Percentiles rank a stretch among this genome's conserved stretches.
Evolutionary conservation across 345 rosid species (phyloP).

Genomic region (Sisymbrium altissimum): DNA sequence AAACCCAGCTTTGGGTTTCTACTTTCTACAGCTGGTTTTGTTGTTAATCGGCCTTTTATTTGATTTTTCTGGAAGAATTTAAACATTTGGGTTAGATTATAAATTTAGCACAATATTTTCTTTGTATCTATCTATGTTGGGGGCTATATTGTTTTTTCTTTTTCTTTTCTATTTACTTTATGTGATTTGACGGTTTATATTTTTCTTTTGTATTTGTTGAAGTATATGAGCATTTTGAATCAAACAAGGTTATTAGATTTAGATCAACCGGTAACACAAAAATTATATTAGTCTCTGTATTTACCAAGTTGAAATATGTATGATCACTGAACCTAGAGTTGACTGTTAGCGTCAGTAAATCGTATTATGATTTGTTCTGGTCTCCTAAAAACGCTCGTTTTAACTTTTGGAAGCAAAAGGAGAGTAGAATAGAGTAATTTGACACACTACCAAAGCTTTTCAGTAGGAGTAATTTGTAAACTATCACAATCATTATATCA

Average conservation of each 20-base stretch:
- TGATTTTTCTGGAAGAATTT: conserved; percentile 1
- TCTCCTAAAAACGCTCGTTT: too few relatives aligned
- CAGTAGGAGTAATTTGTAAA: too few relatives aligned
- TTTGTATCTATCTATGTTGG: conserved; percentile 13
- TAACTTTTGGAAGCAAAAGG: too few relatives aligned
- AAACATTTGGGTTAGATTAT: conserved; percentile 6
- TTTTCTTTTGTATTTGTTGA: neutral
- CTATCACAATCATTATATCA: too few relatives aligned
- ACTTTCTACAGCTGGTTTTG: conserved; percentile 7
- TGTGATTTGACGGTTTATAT: neutral
- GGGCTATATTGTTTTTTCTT: neutral
- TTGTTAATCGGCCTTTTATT: neutral
- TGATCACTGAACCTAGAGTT: neutral
- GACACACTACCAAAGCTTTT: too few relatives aligned
- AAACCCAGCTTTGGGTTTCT: conserved; percentile 19
- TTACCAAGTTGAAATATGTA: neutral
- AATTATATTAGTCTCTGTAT: neutral
- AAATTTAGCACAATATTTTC: conserved; percentile 1
- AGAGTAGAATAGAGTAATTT: too few relatives aligned
- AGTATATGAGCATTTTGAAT: neutral
- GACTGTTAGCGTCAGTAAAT: neutral
- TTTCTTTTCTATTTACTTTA: neutral
- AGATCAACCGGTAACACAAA: neutral
- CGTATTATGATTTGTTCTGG: too few relatives aligned
- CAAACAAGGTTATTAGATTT: neutral